Evolutionary conservation across 768 basidiomycete species (phyloP).

Genomic region (Tephrocybe sp.): DNA sequence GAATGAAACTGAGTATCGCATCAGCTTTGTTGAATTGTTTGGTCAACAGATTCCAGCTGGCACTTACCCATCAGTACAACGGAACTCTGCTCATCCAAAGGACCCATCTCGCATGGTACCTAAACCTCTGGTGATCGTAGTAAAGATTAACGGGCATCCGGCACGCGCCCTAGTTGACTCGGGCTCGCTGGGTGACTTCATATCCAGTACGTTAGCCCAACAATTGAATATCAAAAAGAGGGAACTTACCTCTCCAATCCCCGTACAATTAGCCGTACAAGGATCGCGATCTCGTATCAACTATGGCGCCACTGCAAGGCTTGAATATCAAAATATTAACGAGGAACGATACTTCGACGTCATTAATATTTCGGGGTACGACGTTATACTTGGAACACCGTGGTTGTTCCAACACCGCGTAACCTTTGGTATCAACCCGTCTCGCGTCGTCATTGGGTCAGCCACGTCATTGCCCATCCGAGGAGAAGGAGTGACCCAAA

Average conservation of each 20-base stretch:
- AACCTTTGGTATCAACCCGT: conserved; percentile 25
- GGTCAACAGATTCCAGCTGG: conserved; percentile 3
- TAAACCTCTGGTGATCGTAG: conserved; percentile 30
- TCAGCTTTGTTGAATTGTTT: not conserved
- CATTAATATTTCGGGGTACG: conserved; percentile 33
- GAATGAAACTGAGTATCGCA: no score
- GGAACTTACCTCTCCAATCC: not conserved
- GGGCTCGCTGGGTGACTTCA: conserved; percentile 39
- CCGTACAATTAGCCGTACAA: conserved; percentile 7
- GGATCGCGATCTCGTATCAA: conserved; percentile 6
- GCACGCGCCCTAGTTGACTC: conserved; percentile 34
- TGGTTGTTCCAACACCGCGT: conserved; percentile 32
- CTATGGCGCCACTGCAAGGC: not conserved
- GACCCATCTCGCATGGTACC: conserved; percentile 21
- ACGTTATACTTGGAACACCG: conserved; percentile 36
- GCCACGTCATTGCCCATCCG: conserved; percentile 5
- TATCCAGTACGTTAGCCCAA: conserved; percentile 32
- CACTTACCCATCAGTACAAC: conserved; percentile 16
- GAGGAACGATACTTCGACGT: conserved; percentile 31
- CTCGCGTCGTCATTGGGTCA: not conserved
- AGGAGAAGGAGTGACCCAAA: conserved; percentile 6
- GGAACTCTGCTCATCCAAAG: conserved; percentile 21
- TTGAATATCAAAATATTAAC: not conserved
- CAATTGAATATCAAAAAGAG: conserved; percentile 27
- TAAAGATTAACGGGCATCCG: conserved; percentile 30